Conservation (phyloP, 1,284 basidiomycete species). For the Ustilago tritici region DNA sequence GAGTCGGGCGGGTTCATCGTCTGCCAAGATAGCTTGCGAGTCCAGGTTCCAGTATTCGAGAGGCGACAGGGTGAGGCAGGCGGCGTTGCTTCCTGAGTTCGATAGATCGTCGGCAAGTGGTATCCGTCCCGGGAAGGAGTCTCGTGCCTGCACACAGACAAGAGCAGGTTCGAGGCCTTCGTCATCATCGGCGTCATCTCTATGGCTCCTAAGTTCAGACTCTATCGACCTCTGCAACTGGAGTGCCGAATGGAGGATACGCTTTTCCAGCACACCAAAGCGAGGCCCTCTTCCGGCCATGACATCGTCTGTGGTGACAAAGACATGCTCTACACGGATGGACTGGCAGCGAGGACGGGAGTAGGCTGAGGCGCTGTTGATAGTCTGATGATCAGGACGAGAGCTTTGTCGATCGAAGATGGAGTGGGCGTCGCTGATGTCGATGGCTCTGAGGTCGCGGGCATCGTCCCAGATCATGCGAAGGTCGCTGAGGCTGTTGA, state of each 20-base stretch:
- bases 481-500: slow-evolving; percentile 64
- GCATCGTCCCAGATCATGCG: slow-evolving; percentile 68
- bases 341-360: slow-evolving; percentile 45
- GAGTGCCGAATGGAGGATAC: slow-evolving; percentile 59
- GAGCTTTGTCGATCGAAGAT: slow-evolving; percentile 24
- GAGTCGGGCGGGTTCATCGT: slow-evolving; percentile 50
- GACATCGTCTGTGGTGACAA: slow-evolving; percentile 65
- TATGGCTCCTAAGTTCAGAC: slow-evolving; percentile 14
- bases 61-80: slow-evolving; percentile 62
- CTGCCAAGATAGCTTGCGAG: slow-evolving; percentile 32
- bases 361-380: slow-evolving; percentile 1
- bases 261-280: slow-evolving; percentile 60
- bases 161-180: not conserved
- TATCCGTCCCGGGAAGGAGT: slow-evolving; percentile 40
- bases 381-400: not conserved
- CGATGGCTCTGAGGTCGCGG: slow-evolving; percentile 55
- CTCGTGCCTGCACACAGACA: slow-evolving; percentile 32
- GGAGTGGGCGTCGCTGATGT: slow-evolving; percentile 48
- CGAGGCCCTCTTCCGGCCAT: slow-evolving; percentile 58
- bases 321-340: slow-evolving; percentile 63
- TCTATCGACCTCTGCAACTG: slow-evolving; percentile 58
- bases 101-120: not conserved
- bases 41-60: slow-evolving; percentile 61
- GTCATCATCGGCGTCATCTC: not conserved
- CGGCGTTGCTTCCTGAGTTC: not conserved